These are phyloP conservation scores for Lactarius sanguifluus DNA, from an alignment of 768 basidiomycete genomes.

Conservation along the genomic window DNA sequence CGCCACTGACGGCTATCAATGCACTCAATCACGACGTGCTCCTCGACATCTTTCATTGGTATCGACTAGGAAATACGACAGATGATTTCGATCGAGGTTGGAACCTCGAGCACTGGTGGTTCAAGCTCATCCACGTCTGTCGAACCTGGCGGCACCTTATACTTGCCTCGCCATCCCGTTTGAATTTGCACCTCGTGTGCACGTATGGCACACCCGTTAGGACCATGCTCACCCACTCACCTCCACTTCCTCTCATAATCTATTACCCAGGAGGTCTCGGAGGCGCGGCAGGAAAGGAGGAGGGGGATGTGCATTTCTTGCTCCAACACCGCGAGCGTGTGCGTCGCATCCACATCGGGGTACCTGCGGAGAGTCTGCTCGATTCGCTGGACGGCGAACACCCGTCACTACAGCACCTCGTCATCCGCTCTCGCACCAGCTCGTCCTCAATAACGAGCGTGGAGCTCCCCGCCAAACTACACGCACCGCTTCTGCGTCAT, in stretches of 20 bases:
- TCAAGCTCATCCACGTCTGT: not conserved
- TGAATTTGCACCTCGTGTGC: conserved; percentile 12
- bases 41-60: conserved; percentile 6
- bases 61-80: not conserved
- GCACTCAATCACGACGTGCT: conserved; percentile 3
- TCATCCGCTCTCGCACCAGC: not conserved
- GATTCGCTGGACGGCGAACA: conserved; percentile 1
- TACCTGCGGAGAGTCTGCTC: not conserved
- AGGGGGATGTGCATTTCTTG: not conserved
- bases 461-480: not conserved
- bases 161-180: not conserved
- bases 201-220: not conserved
- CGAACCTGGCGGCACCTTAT: conserved; percentile 4
- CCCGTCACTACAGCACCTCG: not conserved
- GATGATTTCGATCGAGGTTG: not conserved
- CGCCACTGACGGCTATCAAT: not conserved
- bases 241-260: conserved; percentile 10
- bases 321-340: conserved; percentile 10
- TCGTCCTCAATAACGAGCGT: not conserved
- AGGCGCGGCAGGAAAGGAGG: not conserved
- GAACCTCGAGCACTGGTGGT: not conserved
- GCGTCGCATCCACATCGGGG: not conserved
- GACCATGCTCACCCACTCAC: conserved; percentile 1
- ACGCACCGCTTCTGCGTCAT: not conserved
- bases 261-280: conserved; percentile 2